Evolutionary conservation across 2,329 filamentous ascomycete species (phyloP), one percentile per base, ranked within the genome.

Genomic region (Ophiostoma perfectum): DNA sequence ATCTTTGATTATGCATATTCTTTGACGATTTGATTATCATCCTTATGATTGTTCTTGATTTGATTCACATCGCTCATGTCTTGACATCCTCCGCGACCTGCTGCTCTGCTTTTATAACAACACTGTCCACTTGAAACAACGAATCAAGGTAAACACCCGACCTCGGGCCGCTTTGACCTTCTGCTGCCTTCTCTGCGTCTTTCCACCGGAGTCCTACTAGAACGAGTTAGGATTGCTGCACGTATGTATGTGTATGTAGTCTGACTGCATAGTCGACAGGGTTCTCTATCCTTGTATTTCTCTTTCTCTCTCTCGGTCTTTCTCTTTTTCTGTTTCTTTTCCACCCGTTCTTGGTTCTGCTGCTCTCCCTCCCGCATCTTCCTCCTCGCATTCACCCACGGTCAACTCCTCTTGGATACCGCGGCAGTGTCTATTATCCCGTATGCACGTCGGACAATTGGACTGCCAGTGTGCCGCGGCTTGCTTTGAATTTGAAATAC

Each of bases 91-190:
- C 27, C 27, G 27, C 2, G 27, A 27, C 2, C 1, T 27, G 27
- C 27, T 27, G 27, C 27, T 27, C 27, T 27, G 27, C 27, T 27
- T 27, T n/a, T n/a, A n/a, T n/a, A 27, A 1, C 27, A 27, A 27
- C 27, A 27, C 27, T 27, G 27, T 27, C 27, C 27, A 27, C 27
- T 27, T 27, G 27, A 27, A 27, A 27, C 27, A 27, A 27, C 27
- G 27, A 27, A 27, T 27, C 27, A 27, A 27, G 27, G 27, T 27
- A 27, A 27, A 27, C 27, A 27, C 27, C 47, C 47, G 47, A 49
- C 47, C 47, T 49, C 16, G 47, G 47, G 47, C 47, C 47, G 47
- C 47, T 49, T 49, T 49, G 47, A 49, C 47, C 47, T 49, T 49
- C 14, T n/a, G 5, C 8, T n/a, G 47, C 47, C 47, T 49, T 49